These are phyloP conservation scores for Avena sativa DNA, from an alignment of 176 grass and related monocot genomes.

Conservation along the genomic window DNA sequence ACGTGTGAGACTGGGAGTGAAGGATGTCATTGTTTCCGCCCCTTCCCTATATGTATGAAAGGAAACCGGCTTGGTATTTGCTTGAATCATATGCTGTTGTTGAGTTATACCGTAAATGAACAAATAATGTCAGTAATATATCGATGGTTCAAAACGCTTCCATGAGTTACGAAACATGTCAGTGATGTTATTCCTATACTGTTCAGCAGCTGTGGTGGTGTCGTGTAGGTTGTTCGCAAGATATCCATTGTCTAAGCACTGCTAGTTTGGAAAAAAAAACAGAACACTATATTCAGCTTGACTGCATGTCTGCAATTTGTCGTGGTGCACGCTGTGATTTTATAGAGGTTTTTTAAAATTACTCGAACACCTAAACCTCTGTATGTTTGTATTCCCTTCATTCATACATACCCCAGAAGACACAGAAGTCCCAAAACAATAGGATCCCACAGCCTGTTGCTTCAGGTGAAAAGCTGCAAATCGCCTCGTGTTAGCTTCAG, in stretches of 20 bases:
- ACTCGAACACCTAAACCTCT: too few species aligned
- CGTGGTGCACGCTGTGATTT: too few species aligned
- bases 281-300: background rate
- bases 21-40: background rate
- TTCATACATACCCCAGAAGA: too few species aligned
- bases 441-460: too few species aligned
- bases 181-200: background rate
- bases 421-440: too few species aligned
- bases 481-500: background rate
- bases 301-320: background rate
- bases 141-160: background rate
- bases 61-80: background rate
- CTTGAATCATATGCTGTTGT: background rate
- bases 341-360: too few species aligned
- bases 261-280: background rate
- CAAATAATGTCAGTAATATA: conserved; percentile 1
- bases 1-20: background rate
- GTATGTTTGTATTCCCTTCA: too few species aligned
- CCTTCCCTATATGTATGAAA: too few species aligned
- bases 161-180: background rate
- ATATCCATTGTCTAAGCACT: background rate
- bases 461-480: too few species aligned
- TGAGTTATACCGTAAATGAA: conserved; percentile 13
- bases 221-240: background rate
- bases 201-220: background rate